Evolutionary conservation across 371 early-diverging fungal genomes (phyloP), one percentile per base, ranked within the genome.

Genomic region (Mucor mucedo): DNA sequence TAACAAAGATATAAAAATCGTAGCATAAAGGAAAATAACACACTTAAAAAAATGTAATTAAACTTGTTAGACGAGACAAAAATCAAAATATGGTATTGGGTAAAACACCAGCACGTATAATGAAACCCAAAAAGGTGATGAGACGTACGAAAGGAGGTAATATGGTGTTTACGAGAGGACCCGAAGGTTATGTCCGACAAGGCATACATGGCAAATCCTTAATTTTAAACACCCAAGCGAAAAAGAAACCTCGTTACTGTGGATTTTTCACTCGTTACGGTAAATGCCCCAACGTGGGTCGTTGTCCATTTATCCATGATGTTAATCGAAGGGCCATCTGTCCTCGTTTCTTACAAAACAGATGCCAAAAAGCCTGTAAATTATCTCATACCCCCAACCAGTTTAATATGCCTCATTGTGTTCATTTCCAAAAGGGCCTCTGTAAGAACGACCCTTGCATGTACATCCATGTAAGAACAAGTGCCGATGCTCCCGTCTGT

Each of bases 401-500:
- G 0, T 68, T 83, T 21, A 81, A 76, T 10, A 76, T 81, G 62
- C 84, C 87, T 2, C 82, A 84, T 38, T 86, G 87, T 50, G 67
- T 69, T 27, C 80, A 84, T 60, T 86, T 86, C 41, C 87, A 86
- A 54, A 75, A 76, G 7, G 78, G 75, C 5, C 67, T 67, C 1
- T 86, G 87, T 58, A 77, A 58, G 0, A 84, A 81, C 32, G 77
- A 77, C 6, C 55, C 68, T 16, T 86, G 87, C 58, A 55, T 75
- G 21, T 86, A 78, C 55, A 70, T 76, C 1, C 87, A 86, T 66
- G 84, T 86, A 32, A 72, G 73, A 53, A 75, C 81, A 30, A 79
- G 80, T 35, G 72, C 74, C 0, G 78, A 84, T 58, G 85, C 87
- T 2, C 78, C 84, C 9, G 80, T 86, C 2, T 86, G 87, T 52